Evolutionary conservation across 73 alveolate species (phyloP), one percentile per base, ranked within the genome.

Genomic region (Paramecium tetraurelia): DNA sequence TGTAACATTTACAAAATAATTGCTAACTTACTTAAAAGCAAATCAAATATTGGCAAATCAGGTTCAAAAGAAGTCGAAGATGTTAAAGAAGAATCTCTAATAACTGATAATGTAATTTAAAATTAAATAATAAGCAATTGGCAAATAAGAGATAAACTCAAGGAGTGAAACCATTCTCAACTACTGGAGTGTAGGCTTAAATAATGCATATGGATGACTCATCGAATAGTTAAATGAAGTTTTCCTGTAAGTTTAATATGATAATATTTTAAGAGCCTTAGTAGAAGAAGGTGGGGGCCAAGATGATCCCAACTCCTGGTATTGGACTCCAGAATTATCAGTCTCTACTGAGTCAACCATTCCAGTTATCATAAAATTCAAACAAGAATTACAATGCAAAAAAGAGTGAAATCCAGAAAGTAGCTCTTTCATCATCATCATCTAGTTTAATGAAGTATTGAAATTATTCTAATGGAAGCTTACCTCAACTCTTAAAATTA

Each of bases 401-500:
- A 63, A 63, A 63, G 48, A 63, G 46, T 27, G 84, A 63, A 4
- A 63, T 63, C 4, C n/a, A 63, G 27, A 63, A 63, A 63, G 84
- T 63, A 11, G 53, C 84, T 31, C 9, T 63, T 63, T 24, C 27
- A 63, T 27, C 20, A 63, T 27, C 20, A 27, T 27, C 53, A 27
- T 24, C 84, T 27, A 63, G 84, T 63, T 33, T 63, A 63, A 63
- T 63, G 6, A 63, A 63, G 84, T 63, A 63, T 59, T 53, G 69
- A 53, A 48, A 53, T 53, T 53, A 53, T 53, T 53, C 69, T 53
- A 53, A n/a, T 53, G 69, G 69, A 53, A 72, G 59, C 46, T 80
- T 80, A 43, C 90, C 90, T 18, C 92, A 96, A 84, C 96, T 97
- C 5, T 85, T 97, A 87, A 97, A 93, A 93, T 75, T 77, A 33